Evolutionary conservation across 2,329 filamentous ascomycete species (phyloP).

Genomic region (Xylariaceae sp.): DNA sequence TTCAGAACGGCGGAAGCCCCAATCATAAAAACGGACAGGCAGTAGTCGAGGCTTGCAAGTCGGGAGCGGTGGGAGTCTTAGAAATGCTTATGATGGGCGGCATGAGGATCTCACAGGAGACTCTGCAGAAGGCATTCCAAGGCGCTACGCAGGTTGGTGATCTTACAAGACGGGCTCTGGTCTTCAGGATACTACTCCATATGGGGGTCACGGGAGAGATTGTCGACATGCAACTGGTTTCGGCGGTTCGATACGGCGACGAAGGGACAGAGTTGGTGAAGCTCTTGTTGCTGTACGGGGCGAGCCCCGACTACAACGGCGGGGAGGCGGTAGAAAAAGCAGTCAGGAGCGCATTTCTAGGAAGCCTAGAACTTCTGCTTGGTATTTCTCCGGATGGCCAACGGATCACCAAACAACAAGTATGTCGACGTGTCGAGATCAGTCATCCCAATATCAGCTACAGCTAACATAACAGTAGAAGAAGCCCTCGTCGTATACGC

Average conservation of each 20-base stretch:
- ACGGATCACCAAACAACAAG: conserved; percentile 33
- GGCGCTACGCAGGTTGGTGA: conserved; percentile 49
- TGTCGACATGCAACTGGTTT: conserved; percentile 48
- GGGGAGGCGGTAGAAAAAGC: conserved; percentile 53
- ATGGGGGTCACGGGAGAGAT: conserved; percentile 46
- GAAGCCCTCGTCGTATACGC: conserved; percentile 41
- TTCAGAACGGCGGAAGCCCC: conserved; percentile 46
- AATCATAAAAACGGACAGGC: conserved; percentile 48
- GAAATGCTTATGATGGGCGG: conserved; percentile 43
- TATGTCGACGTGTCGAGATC: conserved; percentile 1
- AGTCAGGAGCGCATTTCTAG: conserved; percentile 45
- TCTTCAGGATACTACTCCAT: conserved; percentile 47
- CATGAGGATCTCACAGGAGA: conserved; percentile 34
- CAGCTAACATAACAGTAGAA: conserved; percentile 31
- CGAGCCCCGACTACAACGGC: conserved; percentile 49
- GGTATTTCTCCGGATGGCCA: conserved; percentile 39
- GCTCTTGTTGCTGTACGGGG: conserved; percentile 47
- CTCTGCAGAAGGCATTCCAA: conserved; percentile 47
- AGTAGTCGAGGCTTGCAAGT: conserved; percentile 48
- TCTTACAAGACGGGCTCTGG: conserved; percentile 41
- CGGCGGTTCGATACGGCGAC: conserved; percentile 46
- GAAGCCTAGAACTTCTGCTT: conserved; percentile 46
- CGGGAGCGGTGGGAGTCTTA: conserved; percentile 45
- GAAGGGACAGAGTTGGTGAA: conserved; percentile 43
- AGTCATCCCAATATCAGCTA: background rate